These are phyloP conservation scores for Taphrina deformans DNA, from an alignment of 1,139 yeast species.

Conservation along the genomic window DNA sequence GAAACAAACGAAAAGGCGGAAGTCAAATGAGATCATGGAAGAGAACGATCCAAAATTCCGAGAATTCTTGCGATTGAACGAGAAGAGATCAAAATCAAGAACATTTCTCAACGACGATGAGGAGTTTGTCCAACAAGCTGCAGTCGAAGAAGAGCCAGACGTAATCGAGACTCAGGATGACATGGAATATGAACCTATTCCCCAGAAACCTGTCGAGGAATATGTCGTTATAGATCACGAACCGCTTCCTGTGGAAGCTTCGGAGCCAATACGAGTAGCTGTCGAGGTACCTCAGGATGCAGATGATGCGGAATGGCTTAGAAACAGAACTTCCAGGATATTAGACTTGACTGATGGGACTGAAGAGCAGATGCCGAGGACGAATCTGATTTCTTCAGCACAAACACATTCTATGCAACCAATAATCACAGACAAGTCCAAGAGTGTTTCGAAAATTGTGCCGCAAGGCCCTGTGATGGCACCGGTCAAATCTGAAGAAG, in stretches of 20 bases:
- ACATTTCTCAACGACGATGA: constrained; percentile 77
- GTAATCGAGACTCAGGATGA: constrained; percentile 40
- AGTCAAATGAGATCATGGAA: constrained; percentile 6
- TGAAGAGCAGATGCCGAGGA: constrained; percentile 35
- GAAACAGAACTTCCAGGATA: constrained; percentile 27
- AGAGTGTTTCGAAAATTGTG: neutral
- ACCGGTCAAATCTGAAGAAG: constrained; percentile 23
- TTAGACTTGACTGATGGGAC: constrained; percentile 39
- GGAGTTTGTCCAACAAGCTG: constrained; percentile 32
- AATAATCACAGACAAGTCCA: too few species aligned
- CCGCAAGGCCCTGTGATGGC: neutral
- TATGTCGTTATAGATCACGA: constrained; percentile 38
- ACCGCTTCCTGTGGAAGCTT: constrained; percentile 3
- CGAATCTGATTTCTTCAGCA: neutral
- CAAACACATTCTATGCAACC: neutral
- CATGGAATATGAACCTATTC: constrained; percentile 42
- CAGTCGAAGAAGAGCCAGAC: constrained; percentile 38
- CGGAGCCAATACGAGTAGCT: neutral
- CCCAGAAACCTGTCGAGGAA: constrained; percentile 39
- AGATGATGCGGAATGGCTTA: constrained; percentile 35
- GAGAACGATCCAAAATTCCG: constrained; percentile 62
- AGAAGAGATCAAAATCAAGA: constrained; percentile 62
- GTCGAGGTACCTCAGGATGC: constrained; percentile 9
- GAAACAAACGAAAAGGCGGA: constrained; percentile 25
- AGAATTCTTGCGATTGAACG: constrained; percentile 82